Evolutionary conservation across 495 filamentous ascomycete species (phyloP), one percentile per base, ranked within the genome.

Genomic region (Durotheca rogersii): DNA sequence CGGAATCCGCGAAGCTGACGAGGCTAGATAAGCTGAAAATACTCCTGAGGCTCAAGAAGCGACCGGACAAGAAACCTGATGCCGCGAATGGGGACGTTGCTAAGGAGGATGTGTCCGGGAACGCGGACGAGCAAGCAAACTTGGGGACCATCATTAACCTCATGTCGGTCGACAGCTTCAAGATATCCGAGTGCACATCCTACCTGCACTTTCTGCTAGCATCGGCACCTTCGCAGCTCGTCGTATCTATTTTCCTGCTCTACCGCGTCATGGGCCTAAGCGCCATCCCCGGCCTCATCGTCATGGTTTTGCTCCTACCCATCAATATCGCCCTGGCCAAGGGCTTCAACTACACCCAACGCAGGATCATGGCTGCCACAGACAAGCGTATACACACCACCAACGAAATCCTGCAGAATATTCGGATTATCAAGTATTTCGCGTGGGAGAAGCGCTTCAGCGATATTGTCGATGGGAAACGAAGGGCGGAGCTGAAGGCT

Each of bases 81-180:
- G 37, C 51, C 2, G 47, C 47, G 4, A 51, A 65, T 51, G 16
- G 41, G 58, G 56, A 61, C 62, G 61, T 71, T 29, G 35, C 43
- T 33, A 53, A 64, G 39, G 56, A 67, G 21, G 49, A 64, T 29
- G 41, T 45, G 19, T 68, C 70, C 23, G 74, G 72, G 6, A 69
- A 70, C 2, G 45, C 74, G 2, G 81, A 86, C 23, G 81, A 85
- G 31, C 88, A 94, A 67, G 93, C 87, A 14, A 96, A 95, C 55
- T 76, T 90, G 46, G 94, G 94, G 47, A 93, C 91, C 16, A 96
- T 99, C 64, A 97, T 97, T 71, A 99, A 97, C 64, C 69, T 99
- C 54, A 99, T 99, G 94, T 82, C 94, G 7, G 94, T 99, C 43
- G 94, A 99, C 75, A 96, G 93, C 23, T 96, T 96, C 80, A 99